Evolutionary conservation across 129 eudicot genomes (phyloP), one percentile per base, ranked within the genome.

Genomic region (Cynara cardunculus): DNA sequence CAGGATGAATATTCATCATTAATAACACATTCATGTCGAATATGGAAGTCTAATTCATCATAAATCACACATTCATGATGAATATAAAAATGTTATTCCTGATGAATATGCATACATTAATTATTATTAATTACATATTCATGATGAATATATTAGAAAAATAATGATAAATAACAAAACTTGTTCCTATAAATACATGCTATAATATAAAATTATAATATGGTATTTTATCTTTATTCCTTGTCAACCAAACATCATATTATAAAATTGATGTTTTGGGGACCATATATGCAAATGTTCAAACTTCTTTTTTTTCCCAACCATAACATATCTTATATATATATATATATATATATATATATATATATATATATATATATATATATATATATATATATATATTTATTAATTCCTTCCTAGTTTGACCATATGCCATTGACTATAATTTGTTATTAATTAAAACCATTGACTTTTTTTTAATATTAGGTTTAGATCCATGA

Each of bases 391-490:
- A n/a, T n/a, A n/a, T n/a, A n/a, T 25, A 35, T 61, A 71, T 80
- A 8, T 28, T 22, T 34, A 66, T 32, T 71, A 39, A 26, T 81
- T 71, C 7, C 25, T 73, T 11, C 79, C 3, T 64, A 27, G 74
- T 65, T 64, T 73, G 75, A 81, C 75, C 69, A 65, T 22, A 74
- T 31, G 39, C 32, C 69, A 41, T 37, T 73, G 34, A 81, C 79
- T 37, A 56, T 13, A 13, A 13, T 1, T 24, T 37, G n/a, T n/a
- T 61, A 16, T 35, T 26, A 68, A 39, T 10, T 3, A 30, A 25
- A 25, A 13, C 16, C 72, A 34, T 69, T 76, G 72, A 69, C 77
- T 41, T 5, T 69, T 16, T 22, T 28, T 28, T 27, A 27, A 76
- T 69, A 21, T 31, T 53, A 26, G 81, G 81, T 28, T 12, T 69